Evolutionary conservation across 2,329 filamentous ascomycete species (phyloP).

Genomic region (Pseudodiploospora longispora): DNA sequence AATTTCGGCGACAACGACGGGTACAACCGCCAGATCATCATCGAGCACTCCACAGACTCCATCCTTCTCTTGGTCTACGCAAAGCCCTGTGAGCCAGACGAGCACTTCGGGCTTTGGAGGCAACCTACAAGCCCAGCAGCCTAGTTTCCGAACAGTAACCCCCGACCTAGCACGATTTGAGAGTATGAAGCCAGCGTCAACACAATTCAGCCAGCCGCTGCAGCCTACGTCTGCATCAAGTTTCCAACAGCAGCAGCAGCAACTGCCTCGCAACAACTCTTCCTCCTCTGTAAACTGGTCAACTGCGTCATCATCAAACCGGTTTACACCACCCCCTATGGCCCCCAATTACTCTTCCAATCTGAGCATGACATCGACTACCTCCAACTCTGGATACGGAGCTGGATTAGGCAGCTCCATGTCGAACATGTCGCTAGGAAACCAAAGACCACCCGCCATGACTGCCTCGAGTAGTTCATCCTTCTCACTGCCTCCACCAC

Average conservation of each 20-base stretch:
- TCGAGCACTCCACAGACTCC: constrained; percentile 35
- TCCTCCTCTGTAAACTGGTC: constrained; percentile 45
- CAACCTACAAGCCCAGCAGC: constrained; percentile 28
- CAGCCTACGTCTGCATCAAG: constrained; percentile 31
- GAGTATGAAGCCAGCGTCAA: constrained; percentile 48
- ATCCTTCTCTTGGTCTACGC: constrained; percentile 58
- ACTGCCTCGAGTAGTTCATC: constrained; percentile 30
- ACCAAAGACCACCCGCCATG: constrained; percentile 30
- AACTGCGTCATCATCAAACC: constrained; percentile 19
- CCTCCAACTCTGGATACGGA: constrained; percentile 24
- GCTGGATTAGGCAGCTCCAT: constrained; percentile 33
- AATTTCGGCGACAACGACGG: constrained; percentile 14
- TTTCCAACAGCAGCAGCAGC: constrained; percentile 18
- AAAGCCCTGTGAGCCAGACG: constrained; percentile 32
- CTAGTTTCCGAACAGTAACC: constrained; percentile 47
- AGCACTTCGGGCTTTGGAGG: constrained; percentile 15
- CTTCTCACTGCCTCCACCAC: constrained; percentile 52
- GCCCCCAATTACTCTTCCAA: constrained; percentile 20
- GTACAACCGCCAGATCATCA: constrained; percentile 17
- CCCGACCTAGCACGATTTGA: constrained; percentile 50
- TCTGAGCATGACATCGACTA: constrained; percentile 11
- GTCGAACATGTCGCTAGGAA: constrained; percentile 37
- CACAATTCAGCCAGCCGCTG: constrained; percentile 55
- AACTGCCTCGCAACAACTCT: constrained; percentile 9
- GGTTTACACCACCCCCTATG: constrained; percentile 16